Conservation (phyloP, 2,329 filamentous ascomycete genomes). For the Claviceps spartinae region DNA sequence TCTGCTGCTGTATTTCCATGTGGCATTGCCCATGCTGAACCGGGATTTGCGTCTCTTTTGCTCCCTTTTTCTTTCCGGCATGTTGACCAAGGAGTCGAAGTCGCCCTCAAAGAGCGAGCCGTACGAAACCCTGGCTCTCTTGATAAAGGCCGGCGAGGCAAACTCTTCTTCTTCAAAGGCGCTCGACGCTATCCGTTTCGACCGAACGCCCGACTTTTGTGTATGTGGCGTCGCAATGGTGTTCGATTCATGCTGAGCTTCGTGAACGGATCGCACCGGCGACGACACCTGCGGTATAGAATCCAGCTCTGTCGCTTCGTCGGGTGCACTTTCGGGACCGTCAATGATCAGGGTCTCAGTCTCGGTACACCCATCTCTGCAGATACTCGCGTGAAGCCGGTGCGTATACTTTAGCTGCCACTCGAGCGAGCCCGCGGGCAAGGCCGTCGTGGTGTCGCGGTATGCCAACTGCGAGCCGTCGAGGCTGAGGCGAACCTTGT, state of each 20-base stretch:
- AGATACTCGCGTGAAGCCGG: slow-evolving; percentile 31
- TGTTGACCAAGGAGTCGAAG: slow-evolving; percentile 50
- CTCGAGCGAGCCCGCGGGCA: slow-evolving; percentile 38
- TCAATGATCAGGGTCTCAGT: slow-evolving; percentile 40
- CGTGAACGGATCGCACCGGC: neutral
- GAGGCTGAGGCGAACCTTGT: slow-evolving; percentile 57
- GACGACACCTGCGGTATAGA: neutral
- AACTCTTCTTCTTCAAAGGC: slow-evolving; percentile 39
- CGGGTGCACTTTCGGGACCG: slow-evolving; percentile 9
- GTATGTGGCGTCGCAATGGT: slow-evolving; percentile 4
- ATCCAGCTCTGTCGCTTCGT: slow-evolving; percentile 3
- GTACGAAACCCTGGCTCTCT: slow-evolving; percentile 55
- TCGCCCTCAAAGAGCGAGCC: slow-evolving; percentile 50
- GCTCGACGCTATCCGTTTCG: slow-evolving; percentile 22
- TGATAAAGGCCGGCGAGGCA: slow-evolving; percentile 69
- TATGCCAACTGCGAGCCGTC: slow-evolving; percentile 54
- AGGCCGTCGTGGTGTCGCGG: slow-evolving; percentile 31
- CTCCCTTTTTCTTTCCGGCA: slow-evolving; percentile 33
- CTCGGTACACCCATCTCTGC: slow-evolving; percentile 30
- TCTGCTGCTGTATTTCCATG: slow-evolving; percentile 63
- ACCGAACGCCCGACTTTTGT: slow-evolving; percentile 9
- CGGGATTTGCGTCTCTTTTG: slow-evolving; percentile 50
- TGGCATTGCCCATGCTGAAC: slow-evolving; percentile 49
- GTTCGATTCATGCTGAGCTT: neutral
- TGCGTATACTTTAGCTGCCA: slow-evolving; percentile 45